Base-by-base conservation (phyloP, 306 rosid species). In the Inga oerstediana region DNA sequence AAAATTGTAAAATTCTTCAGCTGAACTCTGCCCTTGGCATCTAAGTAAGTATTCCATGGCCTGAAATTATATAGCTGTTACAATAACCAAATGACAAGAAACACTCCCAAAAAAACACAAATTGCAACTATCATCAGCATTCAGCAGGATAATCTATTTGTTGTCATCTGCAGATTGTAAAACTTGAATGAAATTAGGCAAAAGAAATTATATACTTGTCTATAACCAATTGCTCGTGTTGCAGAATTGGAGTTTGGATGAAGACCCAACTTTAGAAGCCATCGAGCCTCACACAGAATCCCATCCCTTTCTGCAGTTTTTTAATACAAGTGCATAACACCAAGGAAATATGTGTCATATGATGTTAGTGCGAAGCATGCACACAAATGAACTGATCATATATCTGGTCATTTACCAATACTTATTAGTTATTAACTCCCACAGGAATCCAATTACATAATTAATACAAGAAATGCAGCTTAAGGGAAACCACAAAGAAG, bases 261-360 rank as follows among this genome's bases (percentile, higher is more conserved):
- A 87, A 96, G 97, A 82, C 98, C 99, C 14, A 20, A 34, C 83
- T 93, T 92, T 88, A 93, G 94, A 87, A 96, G 98, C 96, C 92
- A 91, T n/a, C 52, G 89, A 62, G 99, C 94, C 92, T 93, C 97
- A 0, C 90, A 89, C 81, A 96, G 91, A 83, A 96, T 85, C 78
- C 94, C 94, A 62, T 91, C 93, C 46, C 79, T 85, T 85, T 90
- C 98, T 93, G 84, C 84, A 80, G 81, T 81, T 45, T 59, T 81
- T 45, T 22, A 8, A 22, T 81, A 86, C 67, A 10, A 10, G 72
- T 76, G 44, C 14, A 15, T 39, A 69, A 58, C 37, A n/a, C 32
- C 54, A 68, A 79, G 46, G 64, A 77, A 88, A 30, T 8, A 67
- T 14, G 67, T 24, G 4, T 30, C 77, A 27, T 76, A 54, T 66